These are phyloP conservation scores for Pythium biforme DNA, from an alignment of 352 stramenopile species.

Conservation along the genomic window DNA sequence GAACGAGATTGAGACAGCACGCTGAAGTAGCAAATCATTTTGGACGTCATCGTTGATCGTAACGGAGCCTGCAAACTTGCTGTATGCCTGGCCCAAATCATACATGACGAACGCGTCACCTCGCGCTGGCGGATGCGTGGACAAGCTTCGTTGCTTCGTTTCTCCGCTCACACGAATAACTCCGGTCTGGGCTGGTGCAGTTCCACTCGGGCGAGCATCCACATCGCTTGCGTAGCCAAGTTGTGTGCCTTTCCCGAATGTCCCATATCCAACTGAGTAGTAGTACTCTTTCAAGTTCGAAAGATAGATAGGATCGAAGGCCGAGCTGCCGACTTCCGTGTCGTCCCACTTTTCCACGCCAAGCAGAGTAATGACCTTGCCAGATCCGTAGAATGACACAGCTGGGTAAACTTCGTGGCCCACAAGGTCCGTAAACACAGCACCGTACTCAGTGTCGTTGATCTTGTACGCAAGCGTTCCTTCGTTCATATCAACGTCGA, in stretches of 20 bases:
- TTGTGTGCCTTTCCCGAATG: slow-evolving; percentile 68
- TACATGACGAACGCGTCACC: slow-evolving; percentile 82
- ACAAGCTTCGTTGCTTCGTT: slow-evolving; percentile 69
- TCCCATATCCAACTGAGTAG: slow-evolving; percentile 76
- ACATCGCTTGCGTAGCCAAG: slow-evolving; percentile 73
- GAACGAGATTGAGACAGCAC: slow-evolving; percentile 55
- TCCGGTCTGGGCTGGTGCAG: slow-evolving; percentile 22
- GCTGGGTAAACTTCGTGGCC: slow-evolving; percentile 85
- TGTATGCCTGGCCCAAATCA: slow-evolving; percentile 65
- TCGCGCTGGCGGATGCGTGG: slow-evolving; percentile 68
- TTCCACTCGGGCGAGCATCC: slow-evolving; percentile 1
- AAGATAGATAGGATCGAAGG: slow-evolving; percentile 62
- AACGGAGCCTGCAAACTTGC: slow-evolving; percentile 49
- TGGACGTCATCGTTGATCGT: slow-evolving; percentile 76
- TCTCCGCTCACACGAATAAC: slow-evolving; percentile 65
- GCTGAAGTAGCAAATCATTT: slow-evolving; percentile 57
- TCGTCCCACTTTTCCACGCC: slow-evolving; percentile 82
- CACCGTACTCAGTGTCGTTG: slow-evolving; percentile 87
- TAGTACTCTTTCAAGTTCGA: slow-evolving; percentile 80
- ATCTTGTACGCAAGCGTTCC: slow-evolving; percentile 87
- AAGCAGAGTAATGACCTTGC: slow-evolving; percentile 83
- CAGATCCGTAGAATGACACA: slow-evolving; percentile 88
- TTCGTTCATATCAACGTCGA: slow-evolving; percentile 89
- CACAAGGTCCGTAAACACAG: slow-evolving; percentile 80
- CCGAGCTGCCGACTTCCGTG: slow-evolving; percentile 24